Evolutionary conservation across 2,329 filamentous ascomycete species (phyloP).

Genomic region (Neophaeococcomyces mojaviensis): DNA sequence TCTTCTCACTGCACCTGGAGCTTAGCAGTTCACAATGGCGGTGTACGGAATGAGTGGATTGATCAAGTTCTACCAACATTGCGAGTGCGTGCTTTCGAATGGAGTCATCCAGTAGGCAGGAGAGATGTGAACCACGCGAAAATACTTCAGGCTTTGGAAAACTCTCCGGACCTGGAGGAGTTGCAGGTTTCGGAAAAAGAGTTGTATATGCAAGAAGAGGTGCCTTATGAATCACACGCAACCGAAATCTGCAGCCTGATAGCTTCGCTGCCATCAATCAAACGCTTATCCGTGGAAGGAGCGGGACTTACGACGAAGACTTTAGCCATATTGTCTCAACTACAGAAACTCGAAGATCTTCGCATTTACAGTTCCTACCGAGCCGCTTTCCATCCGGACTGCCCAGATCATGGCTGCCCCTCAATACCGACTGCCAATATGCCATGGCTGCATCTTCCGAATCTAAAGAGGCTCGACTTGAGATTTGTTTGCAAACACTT

Average conservation of each 20-base stretch:
- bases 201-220: not conserved
- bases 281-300: not conserved
- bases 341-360: constrained; percentile 39
- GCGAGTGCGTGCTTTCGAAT: not conserved
- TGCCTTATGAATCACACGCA: not conserved
- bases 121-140: not conserved
- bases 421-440: not conserved
- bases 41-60: too few species aligned
- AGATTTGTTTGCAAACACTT: not conserved
- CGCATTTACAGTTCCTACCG: constrained; percentile 45
- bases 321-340: not conserved
- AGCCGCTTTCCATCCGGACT: not conserved
- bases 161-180: not conserved
- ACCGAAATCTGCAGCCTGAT: not conserved
- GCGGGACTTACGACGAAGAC: not conserved
- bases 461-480: constrained; percentile 1
- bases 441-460: not conserved
- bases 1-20: not conserved
- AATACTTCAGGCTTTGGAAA: not conserved
- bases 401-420: not conserved
- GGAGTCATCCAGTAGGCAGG: not conserved
- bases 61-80: not conserved
- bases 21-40: not conserved
- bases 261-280: not conserved
- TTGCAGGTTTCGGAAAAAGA: constrained; percentile 1